phyloP scores from a whole-genome alignment of 2,329 filamentous ascomycete genomes.

The Onygenales sp. region DNA sequence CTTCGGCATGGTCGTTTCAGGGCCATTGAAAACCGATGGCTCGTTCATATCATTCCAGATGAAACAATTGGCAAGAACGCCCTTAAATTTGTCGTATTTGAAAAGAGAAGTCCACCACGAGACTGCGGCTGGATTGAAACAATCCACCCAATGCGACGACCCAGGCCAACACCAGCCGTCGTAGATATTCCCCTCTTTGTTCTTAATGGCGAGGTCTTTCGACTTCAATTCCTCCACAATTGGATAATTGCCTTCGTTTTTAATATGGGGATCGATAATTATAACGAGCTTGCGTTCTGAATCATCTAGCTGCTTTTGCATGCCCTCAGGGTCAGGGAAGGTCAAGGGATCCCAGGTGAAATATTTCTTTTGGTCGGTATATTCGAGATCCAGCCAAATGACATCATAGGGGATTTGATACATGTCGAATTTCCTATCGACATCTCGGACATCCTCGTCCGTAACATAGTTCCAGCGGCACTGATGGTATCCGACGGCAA shows the following conservation, averaged over 20 bases:
- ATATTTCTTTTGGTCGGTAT: conserved; percentile 94
- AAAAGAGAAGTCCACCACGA: conserved; percentile 89
- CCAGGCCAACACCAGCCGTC: conserved; percentile 99
- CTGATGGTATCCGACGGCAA: conserved; percentile 89
- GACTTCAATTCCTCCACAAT: conserved; percentile 74
- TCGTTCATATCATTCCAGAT: conserved; percentile 99
- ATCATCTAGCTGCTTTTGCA: conserved; percentile 78
- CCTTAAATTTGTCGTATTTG: conserved; percentile 79
- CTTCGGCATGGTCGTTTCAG: conserved; percentile 97
- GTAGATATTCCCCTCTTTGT: conserved; percentile 81
- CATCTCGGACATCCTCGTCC: conserved; percentile 92
- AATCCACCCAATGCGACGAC: conserved; percentile 91
- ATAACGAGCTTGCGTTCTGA: conserved; percentile 83
- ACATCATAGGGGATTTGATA: conserved; percentile 93
- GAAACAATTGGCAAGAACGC: conserved; percentile 75
- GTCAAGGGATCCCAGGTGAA: conserved; percentile 92
- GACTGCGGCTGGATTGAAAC: conserved; percentile 84
- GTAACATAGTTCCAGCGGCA: conserved; percentile 99
- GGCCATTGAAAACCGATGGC: conserved; percentile 96
- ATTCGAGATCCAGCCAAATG: conserved; percentile 98
- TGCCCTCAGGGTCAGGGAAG: conserved; percentile 74
- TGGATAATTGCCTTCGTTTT: conserved; percentile 71
- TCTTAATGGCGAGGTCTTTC: conserved; percentile 73
- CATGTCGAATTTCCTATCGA: conserved; percentile 94
- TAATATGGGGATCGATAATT: conserved; percentile 97